A percentile compares a stretch with the other conserved stretches of the same genome.
These are phyloP conservation scores for Dacryopinax spathularia DNA, from an alignment of 768 basidiomycete genomes.

Conservation along the genomic window DNA sequence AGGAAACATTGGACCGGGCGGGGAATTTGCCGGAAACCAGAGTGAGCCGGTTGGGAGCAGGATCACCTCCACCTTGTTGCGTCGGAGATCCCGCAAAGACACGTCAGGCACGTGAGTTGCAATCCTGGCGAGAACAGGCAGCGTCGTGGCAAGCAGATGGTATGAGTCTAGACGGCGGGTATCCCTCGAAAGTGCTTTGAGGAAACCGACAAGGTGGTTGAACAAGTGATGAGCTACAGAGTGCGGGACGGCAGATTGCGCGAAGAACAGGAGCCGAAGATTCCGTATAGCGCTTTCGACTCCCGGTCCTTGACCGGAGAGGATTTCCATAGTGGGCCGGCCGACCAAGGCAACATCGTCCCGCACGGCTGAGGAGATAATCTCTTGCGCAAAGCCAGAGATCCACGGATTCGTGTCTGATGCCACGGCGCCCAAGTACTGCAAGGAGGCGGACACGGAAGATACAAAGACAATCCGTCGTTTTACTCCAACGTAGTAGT, in stretches of 20 bases:
- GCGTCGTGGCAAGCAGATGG: conserved; percentile 37
- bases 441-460: conserved; percentile 40
- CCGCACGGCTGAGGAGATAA: conserved; percentile 52
- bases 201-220: conserved; percentile 54
- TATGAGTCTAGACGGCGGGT: conserved; percentile 32
- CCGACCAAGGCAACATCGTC: conserved; percentile 58
- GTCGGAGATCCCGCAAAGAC: conserved; percentile 54
- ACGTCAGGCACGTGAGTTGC: conserved; percentile 54
- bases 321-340: conserved; percentile 45
- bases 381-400: conserved; percentile 41
- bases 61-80: conserved; percentile 55
- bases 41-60: conserved; percentile 55
- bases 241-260: conserved; percentile 44
- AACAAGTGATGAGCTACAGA: conserved; percentile 51
- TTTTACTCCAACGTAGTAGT: conserved; percentile 29
- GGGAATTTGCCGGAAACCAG: conserved; percentile 50
- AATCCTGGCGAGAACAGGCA: conserved; percentile 46
- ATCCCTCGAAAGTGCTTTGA: conserved; percentile 33
- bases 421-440: conserved; percentile 37
- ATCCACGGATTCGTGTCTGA: conserved; percentile 41
- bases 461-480: conserved; percentile 56
- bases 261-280: conserved; percentile 44
- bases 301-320: conserved; percentile 39
- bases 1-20: conserved; percentile 49
- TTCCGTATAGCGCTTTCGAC: conserved; percentile 36